Evolutionary conservation across 805 yeast genomes (phyloP).

Genomic region (Kregervanrija pseudodelftensis): DNA sequence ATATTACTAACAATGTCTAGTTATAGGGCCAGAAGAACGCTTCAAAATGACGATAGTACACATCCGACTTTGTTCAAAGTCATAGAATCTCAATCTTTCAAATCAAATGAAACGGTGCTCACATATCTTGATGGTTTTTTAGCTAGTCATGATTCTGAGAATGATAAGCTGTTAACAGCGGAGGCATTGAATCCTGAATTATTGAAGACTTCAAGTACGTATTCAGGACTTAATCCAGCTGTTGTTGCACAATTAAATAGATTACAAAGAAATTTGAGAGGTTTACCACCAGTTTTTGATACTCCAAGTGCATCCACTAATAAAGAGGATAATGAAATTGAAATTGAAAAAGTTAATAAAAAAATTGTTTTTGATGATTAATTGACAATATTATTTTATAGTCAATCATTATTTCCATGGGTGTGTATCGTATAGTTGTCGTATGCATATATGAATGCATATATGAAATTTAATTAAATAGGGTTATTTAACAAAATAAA

Average conservation of each 20-base stretch:
- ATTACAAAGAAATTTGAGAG: conserved; percentile 31
- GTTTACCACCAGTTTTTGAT: conserved; percentile 29
- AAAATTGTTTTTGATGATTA: conserved; percentile 17
- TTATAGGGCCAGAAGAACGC: conserved; percentile 9
- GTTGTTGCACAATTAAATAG: conserved; percentile 29
- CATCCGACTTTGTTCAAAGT: conserved; percentile 10
- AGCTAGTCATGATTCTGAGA: conserved; percentile 4
- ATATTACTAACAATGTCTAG: too few species aligned
- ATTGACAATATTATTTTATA: neutral
- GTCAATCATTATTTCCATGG: conserved; percentile 1
- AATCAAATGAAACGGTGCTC: conserved; percentile 8
- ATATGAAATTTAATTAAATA: too few species aligned
- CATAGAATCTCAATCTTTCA: conserved; percentile 10
- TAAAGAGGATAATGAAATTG: neutral
- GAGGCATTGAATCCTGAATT: neutral
- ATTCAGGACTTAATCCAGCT: conserved; percentile 23
- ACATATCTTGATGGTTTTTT: conserved; percentile 10
- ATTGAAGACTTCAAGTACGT: conserved; percentile 1
- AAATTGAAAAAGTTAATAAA: conserved; percentile 10
- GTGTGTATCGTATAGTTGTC: neutral
- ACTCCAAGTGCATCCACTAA: neutral
- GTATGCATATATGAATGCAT: too few species aligned
- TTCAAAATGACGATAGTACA: conserved; percentile 9
- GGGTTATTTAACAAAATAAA: too few species aligned
- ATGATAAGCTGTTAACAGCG: neutral